Evolutionary conservation across 192 early-diverging fungal genomes (phyloP), one percentile per base, ranked within the genome.

Genomic region (Umbelopsis sp.): DNA sequence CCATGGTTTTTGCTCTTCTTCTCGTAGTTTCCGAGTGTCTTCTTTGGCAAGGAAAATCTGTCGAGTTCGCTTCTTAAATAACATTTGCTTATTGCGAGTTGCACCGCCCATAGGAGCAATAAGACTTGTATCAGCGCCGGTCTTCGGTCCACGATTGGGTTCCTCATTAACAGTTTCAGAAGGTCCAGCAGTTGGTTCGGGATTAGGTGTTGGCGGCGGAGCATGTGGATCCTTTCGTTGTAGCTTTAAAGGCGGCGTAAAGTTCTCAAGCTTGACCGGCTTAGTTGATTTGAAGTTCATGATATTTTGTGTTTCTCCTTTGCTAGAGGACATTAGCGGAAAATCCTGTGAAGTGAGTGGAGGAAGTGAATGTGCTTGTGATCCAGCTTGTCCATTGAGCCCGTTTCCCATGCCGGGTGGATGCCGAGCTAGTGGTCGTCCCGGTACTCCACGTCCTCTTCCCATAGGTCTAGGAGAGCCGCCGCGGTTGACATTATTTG

Each of bases 51-150:
- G 79, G 56, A 82, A 91, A 25, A 94, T 86, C 76, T 94, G 93
- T 52, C 85, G 87, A n/a, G 93, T 94, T 10, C 88, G 84, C 75
- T 92, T 92, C 75, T 92, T 92, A 69, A 94, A 94, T 47, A 94
- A 56, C 71, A 90, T 91, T 73, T 92, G 84, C 65, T 90, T 91
- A 75, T 94, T 92, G 21, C 90, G 84, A 11, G 85, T 87, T 44
- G 91, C 92, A 2, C 91, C 89, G 24, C 91, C 91, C 59, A 84
- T 82, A 2, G 92, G 91, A 8, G 92, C 91, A 71, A 92, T 92
- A 24, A 89, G 65, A 14, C 87, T 83, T 5, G 88, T 91, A 71
- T 87, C 86, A 32, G 84, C 81, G 43, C 83, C 82, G 14, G 84
- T 75, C 66, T 77, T 54, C 52, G 81, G 74, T 51, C 88, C 77